phyloP scores from a whole-genome alignment of 179 eudicot genomes.

The Amaranthus tricolor region DNA sequence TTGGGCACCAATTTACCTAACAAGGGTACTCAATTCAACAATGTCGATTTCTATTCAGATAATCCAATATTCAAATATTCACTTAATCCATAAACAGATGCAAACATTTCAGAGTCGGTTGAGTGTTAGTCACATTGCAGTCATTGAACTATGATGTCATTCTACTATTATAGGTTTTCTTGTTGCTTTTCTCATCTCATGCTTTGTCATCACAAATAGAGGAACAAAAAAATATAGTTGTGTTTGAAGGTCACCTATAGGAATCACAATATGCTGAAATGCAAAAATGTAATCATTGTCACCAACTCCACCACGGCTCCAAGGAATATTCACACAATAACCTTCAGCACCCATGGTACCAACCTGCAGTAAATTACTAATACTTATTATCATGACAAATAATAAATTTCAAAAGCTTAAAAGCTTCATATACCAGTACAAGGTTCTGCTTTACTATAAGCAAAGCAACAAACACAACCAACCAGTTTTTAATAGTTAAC shows the following conservation, averaged over 20 bases:
- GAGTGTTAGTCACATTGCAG: neutral
- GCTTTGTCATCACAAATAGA: neutral
- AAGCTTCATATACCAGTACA: neutral
- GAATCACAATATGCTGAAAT: slow-evolving; percentile 77
- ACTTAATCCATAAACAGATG: neutral
- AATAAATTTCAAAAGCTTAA: neutral
- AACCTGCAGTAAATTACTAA: slow-evolving; percentile 47
- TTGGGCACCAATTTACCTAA: slow-evolving; percentile 1
- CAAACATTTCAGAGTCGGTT: neutral
- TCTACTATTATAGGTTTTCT: neutral
- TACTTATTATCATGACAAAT: neutral
- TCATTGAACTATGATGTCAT: neutral
- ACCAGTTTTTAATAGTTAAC: neutral
- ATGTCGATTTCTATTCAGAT: neutral
- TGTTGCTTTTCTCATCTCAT: neutral
- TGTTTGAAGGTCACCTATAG: slow-evolving; percentile 57
- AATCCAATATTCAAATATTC: neutral
- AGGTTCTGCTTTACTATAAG: too few relatives aligned
- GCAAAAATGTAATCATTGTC: slow-evolving; percentile 92
- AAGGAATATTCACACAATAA: slow-evolving; percentile 90
- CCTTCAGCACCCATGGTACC: slow-evolving; percentile 95
- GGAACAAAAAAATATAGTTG: neutral
- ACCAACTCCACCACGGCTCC: slow-evolving; percentile 92
- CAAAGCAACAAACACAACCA: neutral
- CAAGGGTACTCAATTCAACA: neutral